Base-by-base conservation (phyloP, 2,329 filamentous ascomycete species). In the Phialocephala sp. region DNA sequence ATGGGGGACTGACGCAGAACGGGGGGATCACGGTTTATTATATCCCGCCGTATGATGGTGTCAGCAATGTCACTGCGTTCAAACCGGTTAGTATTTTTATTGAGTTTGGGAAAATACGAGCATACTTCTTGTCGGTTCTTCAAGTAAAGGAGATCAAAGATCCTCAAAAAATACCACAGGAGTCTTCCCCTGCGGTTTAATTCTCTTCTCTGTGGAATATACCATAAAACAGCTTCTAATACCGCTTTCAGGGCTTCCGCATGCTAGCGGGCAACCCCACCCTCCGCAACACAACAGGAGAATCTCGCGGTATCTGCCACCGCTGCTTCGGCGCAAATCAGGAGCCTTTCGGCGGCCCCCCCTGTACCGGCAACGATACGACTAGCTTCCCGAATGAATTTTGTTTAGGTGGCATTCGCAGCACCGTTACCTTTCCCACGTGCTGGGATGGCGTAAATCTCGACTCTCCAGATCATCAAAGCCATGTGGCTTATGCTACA, bases 391-490 rank as follows among this genome's bases (percentile, higher is more conserved):
- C 86, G 1, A 80, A 80, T 68, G 79, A 80, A 65, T 83, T 82
- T 65, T 88, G 87, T 72, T 78, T 80, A 8, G 75, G 80, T 22
- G 80, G 85, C 47, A 77, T 82, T 22, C 81, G 85, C 37, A 79
- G 81, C 12, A 82, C 87, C 69, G 77, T 87, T n/a, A 82, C 81
- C 72, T 87, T 88, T 75, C 86, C 85, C 1, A 81, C 81, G 55
- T 89, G 87, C 78, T 89, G 87, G 87, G 81, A 90, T 66, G 87
- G 87, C 37, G 78, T 79, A 54, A 82, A 87, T 69, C 72, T 86
- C 27, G 85, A 89, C 71, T 80, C 80, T 6, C 60, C 78, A 0
- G 80, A 87, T 74, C 85, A 88, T 75, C 83, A 82, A 71, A 83
- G 77, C 60, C 87, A 89, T 70, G 81, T 89, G 73, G 77, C 79